Evolutionary conservation across 805 yeast genomes (phyloP), one percentile per base, ranked within the genome.

Genomic region (Spathaspora hagerdaliae): DNA sequence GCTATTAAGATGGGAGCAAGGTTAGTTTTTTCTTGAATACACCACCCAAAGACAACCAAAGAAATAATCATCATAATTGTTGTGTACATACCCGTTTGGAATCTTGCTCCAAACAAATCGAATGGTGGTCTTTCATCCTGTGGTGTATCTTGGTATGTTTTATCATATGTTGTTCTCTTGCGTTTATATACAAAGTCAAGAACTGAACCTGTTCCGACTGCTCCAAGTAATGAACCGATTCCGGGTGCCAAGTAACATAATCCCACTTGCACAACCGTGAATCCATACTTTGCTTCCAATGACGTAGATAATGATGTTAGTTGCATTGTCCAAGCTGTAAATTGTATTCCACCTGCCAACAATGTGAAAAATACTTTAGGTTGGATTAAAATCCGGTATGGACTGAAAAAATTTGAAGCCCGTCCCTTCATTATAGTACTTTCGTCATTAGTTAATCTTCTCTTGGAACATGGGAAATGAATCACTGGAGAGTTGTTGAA

Each of bases 201-300:
- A 5, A 79, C 37, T 47, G 70, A 65, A 0, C 96, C 95, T 5
- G 81, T 63, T 0, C 57, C 37, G 0, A 86, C 47, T 0, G 89
- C 75, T 24, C 90, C 88, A 0, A 69, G 35, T 11, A 85, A 56
- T 1, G 85, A 75, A 8, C 86, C 87, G 1, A 76, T 49, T 5
- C 96, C 96, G 6, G 84, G 78, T 2, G 92, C 82, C 31, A 87
- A 65, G 54, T 79, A 88, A 46, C 86, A 81, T 11, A 81, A 60
- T 1, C 95, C 95, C 37, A 85, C 74, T 31, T 78, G 69, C 26
- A 77, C 64, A 1, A 80, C 75, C 2, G 71, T 52, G 47, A 77
- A 75, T 11, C 69, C 62, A 52, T 86, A 85, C 5, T 66, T 49
- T 7, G 61, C 59, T 11, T 75, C 59, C 27, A 87, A 59, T 8